Conservation (phyloP, 345 rosid genomes). For the Citrus trifoliata region DNA sequence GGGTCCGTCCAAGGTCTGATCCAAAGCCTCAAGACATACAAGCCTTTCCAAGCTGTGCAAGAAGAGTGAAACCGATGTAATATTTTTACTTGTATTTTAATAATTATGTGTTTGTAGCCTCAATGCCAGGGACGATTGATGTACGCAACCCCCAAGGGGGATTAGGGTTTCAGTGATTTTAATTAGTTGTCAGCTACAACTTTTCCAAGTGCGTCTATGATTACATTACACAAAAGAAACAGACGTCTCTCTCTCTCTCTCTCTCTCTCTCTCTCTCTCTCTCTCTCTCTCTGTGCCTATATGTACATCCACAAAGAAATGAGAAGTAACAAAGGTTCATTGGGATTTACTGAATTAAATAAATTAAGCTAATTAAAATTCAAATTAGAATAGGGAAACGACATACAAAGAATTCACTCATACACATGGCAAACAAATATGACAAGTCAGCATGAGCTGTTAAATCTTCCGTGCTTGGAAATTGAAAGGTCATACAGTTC, state of each 20-base stretch:
- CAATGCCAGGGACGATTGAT: not conserved
- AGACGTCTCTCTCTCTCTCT: not conserved
- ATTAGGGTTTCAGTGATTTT: not conserved
- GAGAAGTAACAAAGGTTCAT: not conserved
- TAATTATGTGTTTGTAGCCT: not conserved
- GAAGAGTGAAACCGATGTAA: not conserved
- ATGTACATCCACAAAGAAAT: not conserved
- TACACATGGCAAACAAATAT: not conserved
- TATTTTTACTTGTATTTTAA: conserved; percentile 2
- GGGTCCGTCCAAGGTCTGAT: conserved; percentile 75
- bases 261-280: no score
- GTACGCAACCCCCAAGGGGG: not conserved
- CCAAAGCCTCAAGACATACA: conserved; percentile 48
- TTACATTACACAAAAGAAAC: not conserved
- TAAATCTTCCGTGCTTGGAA: not conserved
- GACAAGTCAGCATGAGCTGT: conserved; percentile 1
- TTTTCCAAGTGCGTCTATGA: not conserved
- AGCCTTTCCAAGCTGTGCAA: conserved; percentile 56
- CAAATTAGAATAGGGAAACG: not conserved
- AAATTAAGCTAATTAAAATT: not conserved
- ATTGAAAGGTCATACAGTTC: not conserved
- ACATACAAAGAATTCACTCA: not conserved
- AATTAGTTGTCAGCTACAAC: not conserved
- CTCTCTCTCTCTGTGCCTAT: no score
- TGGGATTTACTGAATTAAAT: not conserved